Conservation (phyloP, 441 rosid genomes). For the Raphanus hybrid region DNA sequence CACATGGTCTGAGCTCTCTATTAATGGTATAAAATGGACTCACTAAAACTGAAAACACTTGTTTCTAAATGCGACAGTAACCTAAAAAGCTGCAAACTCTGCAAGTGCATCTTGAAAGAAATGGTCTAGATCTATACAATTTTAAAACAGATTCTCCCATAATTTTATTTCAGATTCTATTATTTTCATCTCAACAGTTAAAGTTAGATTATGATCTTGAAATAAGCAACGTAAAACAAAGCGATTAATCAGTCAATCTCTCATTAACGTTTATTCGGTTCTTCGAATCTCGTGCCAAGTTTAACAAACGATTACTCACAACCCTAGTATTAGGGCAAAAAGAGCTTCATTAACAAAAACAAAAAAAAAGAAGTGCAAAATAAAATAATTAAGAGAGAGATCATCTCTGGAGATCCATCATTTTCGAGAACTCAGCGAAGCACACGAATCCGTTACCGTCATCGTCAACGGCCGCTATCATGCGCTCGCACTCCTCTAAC, state of each 20-base stretch:
- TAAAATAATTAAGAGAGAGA: not conserved
- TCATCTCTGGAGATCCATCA: conserved; percentile 71
- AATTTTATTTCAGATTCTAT: not conserved
- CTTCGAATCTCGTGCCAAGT: not conserved
- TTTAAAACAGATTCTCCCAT: not conserved
- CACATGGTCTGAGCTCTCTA: conserved; percentile 18
- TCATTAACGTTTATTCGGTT: conserved; percentile 4
- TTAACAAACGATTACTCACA: conserved; percentile 22
- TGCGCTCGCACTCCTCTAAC: conserved; percentile 81
- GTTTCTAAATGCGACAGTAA: conserved; percentile 15
- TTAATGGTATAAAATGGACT: conserved; percentile 14
- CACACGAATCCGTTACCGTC: conserved; percentile 85
- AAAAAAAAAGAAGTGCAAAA: not conserved
- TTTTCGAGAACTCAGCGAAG: conserved; percentile 71
- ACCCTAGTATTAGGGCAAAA: conserved; percentile 32
- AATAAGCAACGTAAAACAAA: not conserved
- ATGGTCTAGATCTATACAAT: not conserved
- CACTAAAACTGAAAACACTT: not conserved
- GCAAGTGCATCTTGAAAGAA: conserved; percentile 5
- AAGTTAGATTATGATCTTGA: not conserved
- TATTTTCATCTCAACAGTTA: too few species aligned
- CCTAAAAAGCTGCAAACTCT: conserved; percentile 30
- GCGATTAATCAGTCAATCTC: not conserved
- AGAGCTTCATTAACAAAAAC: not conserved
- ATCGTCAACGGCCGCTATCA: conserved; percentile 75